Evolutionary conservation across 495 filamentous ascomycete genomes (phyloP), one percentile per base, ranked within the genome.

Genomic region (Paragyromitra xinjiangensis): DNA sequence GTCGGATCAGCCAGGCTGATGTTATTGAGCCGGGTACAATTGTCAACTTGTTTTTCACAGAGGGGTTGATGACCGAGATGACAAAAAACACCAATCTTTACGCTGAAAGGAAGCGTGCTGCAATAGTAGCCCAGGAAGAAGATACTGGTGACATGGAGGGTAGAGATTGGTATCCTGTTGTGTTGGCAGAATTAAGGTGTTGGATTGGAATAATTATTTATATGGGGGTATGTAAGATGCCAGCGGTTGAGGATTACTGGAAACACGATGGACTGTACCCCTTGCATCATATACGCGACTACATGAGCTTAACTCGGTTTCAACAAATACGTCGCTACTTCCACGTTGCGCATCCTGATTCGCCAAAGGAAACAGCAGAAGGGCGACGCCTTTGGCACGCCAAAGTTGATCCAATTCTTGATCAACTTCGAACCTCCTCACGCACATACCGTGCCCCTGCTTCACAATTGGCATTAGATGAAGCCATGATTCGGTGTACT

Each of bases 1-100:
- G 1, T 56, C 24, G 8, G 14, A 61, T 61, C 14, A 39, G 56
- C 4, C 56, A 19, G 56, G 26, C 66, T 56, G 16, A 42, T 40
- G 8, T 68, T 29, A 68, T 68, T 55, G n/a, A 68, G 65, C 11
- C 34, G 1, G 29, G 7, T 24, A 68, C 50, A 68, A 56, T 56
- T 55, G 50, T 53, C 26, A 58, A 22, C 14, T 12, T 55, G 29
- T 53, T 53, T 68, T 68, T 58, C 11, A 56, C 48, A 8, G 0
- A 56, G 1, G 29, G 8, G 29, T 24, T 42, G 11, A 42, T 68
- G 65, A 37, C 9, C 3, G 50, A 68, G 22, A 59, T 56, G 51
- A 45, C 37, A n/a, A 22, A 19, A 5, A 56, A 55, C 9, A 56
- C 24, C 11, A 68, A 68, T 22, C 26, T 55, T 16, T 68, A 68